Conservation (phyloP, 495 filamentous ascomycete species). For the Daldinia bambusicola region DNA sequence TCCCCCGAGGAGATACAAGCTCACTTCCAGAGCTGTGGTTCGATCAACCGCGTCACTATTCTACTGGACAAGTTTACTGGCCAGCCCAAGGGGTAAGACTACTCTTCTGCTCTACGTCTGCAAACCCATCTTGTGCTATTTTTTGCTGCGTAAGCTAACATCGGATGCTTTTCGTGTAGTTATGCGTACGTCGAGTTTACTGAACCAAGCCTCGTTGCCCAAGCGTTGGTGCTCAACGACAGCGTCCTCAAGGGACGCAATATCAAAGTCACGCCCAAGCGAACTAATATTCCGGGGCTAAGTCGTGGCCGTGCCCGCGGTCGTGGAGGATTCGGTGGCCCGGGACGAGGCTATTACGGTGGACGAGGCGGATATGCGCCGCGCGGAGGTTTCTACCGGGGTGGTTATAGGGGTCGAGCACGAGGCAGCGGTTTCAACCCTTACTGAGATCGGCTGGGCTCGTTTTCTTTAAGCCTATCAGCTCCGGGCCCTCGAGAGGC, state of each 20-base stretch:
- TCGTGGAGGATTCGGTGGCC: constrained; percentile 66
- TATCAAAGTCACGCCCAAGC: constrained; percentile 97
- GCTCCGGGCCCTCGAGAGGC: constrained; percentile 4
- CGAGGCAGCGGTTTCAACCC: constrained; percentile 62
- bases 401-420: constrained; percentile 80
- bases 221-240: constrained; percentile 95
- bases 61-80: constrained; percentile 97
- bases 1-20: constrained; percentile 99
- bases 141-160: background rate
- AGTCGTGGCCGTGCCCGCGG: constrained; percentile 78
- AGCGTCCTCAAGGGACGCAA: constrained; percentile 95
- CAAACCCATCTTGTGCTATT: constrained; percentile 20
- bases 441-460: constrained; percentile 26
- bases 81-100: constrained; percentile 92
- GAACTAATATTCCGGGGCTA: constrained; percentile 97
- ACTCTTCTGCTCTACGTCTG: background rate
- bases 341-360: constrained; percentile 59
- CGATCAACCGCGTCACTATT: constrained; percentile 98
- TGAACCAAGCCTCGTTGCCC: constrained; percentile 90
- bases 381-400: constrained; percentile 78
- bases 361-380: constrained; percentile 73
- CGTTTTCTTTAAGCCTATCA: constrained; percentile 11
- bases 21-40: constrained; percentile 97
- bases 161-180: constrained; percentile 58
- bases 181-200: constrained; percentile 99